phyloP scores from a whole-genome alignment of 495 filamentous ascomycete species.

The Entonaema liquescens region DNA sequence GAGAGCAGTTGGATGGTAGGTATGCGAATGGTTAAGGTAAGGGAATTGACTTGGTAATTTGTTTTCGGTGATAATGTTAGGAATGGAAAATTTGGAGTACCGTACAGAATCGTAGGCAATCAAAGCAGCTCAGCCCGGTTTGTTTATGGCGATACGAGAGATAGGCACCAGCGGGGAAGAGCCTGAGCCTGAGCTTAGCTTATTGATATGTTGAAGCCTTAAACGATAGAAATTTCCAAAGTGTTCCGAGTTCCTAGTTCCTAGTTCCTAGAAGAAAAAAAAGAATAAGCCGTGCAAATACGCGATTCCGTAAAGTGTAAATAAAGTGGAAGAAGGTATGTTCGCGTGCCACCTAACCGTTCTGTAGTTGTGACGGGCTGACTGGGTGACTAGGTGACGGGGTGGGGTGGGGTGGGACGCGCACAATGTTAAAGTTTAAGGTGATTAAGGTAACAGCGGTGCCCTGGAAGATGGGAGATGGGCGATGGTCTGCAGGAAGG shows the following conservation, averaged over 20 bases:
- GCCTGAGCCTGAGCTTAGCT: neutral
- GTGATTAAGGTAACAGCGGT: neutral
- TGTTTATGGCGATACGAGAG: slow-evolving; percentile 7
- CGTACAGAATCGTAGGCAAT: neutral
- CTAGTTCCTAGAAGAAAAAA: neutral
- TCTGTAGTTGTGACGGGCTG: slow-evolving; percentile 14
- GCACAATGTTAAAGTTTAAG: slow-evolving; percentile 17
- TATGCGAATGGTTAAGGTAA: neutral
- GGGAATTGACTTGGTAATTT: neutral
- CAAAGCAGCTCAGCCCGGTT: neutral
- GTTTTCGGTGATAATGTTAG: neutral
- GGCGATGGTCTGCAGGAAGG: slow-evolving; percentile 11
- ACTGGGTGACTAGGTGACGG: slow-evolving; percentile 24
- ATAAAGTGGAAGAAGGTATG: neutral
- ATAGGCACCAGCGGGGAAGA: neutral
- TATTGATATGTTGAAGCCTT: slow-evolving; percentile 1
- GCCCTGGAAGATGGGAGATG: too few species aligned
- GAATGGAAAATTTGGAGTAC: slow-evolving; percentile 4
- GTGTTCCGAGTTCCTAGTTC: too few species aligned
- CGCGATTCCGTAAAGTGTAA: neutral
- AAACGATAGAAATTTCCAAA: neutral
- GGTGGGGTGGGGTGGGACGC: slow-evolving; percentile 11
- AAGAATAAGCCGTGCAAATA: neutral
- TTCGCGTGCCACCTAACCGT: slow-evolving; percentile 23
- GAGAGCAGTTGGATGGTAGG: neutral